Conservation (phyloP, 495 filamentous ascomycete genomes). For the Aspergillus hancockii region DNA sequence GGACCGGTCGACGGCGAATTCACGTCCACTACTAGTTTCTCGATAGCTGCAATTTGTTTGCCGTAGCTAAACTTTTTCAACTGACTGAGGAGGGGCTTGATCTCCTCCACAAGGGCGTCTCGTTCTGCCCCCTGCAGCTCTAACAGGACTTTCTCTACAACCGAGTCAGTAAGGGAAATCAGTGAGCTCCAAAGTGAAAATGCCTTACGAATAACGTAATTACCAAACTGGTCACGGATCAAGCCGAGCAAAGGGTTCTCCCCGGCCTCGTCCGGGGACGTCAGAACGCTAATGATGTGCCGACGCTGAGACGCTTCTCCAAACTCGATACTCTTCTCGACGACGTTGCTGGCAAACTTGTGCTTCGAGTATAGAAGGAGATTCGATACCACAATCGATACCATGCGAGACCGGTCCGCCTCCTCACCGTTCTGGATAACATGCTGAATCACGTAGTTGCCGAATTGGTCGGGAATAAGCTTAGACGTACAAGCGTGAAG, state of each 20-base stretch:
- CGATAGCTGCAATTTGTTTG: slow-evolving; percentile 77
- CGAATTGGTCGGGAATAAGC: slow-evolving; percentile 87
- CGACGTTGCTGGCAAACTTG: slow-evolving; percentile 97
- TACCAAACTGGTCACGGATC: slow-evolving; percentile 91
- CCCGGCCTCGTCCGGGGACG: slow-evolving; percentile 58
- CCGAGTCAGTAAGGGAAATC: slow-evolving; percentile 16
- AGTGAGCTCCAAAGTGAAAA: slow-evolving; percentile 19
- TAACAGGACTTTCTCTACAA: slow-evolving; percentile 74
- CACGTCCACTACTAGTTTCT: slow-evolving; percentile 57
- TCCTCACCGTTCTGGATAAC: slow-evolving; percentile 81
- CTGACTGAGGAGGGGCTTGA: slow-evolving; percentile 70
- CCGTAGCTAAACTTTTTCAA: slow-evolving; percentile 75
- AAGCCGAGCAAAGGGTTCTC: slow-evolving; percentile 68
- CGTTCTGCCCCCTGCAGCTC: slow-evolving; percentile 66
- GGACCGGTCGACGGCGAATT: slow-evolving; percentile 26
- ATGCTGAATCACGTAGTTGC: slow-evolving; percentile 97
- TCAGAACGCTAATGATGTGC: slow-evolving; percentile 69
- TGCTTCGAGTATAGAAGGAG: slow-evolving; percentile 82
- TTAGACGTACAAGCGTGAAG: slow-evolving; percentile 69
- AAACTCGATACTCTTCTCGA: slow-evolving; percentile 87
- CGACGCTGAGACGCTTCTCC: slow-evolving; percentile 69
- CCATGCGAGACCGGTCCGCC: slow-evolving; percentile 72
- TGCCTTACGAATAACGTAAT: slow-evolving; percentile 92
- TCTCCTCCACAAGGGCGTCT: slow-evolving; percentile 65
- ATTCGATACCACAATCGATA: slow-evolving; percentile 69